Percentiles rank a stretch among this genome's conserved stretches.
Evolutionary conservation across 2,329 filamentous ascomycete genomes (phyloP).

Genomic region (Mycosphaerella sp.): DNA sequence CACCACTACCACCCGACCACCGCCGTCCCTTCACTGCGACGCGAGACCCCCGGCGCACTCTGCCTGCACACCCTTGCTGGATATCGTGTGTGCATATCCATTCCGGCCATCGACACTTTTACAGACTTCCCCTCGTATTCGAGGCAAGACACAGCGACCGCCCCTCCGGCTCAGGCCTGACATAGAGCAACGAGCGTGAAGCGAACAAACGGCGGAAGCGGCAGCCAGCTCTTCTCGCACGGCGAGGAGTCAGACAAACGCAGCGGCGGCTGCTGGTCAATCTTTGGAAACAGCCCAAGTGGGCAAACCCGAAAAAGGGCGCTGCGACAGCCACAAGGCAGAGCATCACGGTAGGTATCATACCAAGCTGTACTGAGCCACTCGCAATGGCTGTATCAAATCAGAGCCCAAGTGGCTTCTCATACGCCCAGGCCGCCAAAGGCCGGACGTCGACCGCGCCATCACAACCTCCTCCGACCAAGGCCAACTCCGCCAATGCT

Average conservation of each 20-base stretch:
- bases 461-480: constrained; percentile 41
- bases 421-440: constrained; percentile 93
- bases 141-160: not conserved
- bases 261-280: constrained; percentile 22
- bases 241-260: constrained; percentile 10
- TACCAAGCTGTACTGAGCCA: constrained; percentile 9
- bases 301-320: constrained; percentile 23
- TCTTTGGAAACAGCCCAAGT: constrained; percentile 22
- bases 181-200: constrained; percentile 5
- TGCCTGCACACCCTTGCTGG: not conserved
- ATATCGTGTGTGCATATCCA: constrained; percentile 2
- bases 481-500: constrained; percentile 39
- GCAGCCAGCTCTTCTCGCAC: constrained; percentile 11
- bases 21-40: constrained; percentile 1
- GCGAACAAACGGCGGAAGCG: constrained; percentile 10
- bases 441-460: constrained; percentile 54
- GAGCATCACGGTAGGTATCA: constrained; percentile 3
- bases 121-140: constrained; percentile 2
- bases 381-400: constrained; percentile 26
- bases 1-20: not conserved
- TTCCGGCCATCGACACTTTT: constrained; percentile 5
- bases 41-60: constrained; percentile 3
- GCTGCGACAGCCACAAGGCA: constrained; percentile 16
- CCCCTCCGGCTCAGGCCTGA: not conserved
- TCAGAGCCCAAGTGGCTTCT: constrained; percentile 52